Evolutionary conservation across 78 protist species (phyloP).

Genomic region (Emiliania huxleyi): DNA sequence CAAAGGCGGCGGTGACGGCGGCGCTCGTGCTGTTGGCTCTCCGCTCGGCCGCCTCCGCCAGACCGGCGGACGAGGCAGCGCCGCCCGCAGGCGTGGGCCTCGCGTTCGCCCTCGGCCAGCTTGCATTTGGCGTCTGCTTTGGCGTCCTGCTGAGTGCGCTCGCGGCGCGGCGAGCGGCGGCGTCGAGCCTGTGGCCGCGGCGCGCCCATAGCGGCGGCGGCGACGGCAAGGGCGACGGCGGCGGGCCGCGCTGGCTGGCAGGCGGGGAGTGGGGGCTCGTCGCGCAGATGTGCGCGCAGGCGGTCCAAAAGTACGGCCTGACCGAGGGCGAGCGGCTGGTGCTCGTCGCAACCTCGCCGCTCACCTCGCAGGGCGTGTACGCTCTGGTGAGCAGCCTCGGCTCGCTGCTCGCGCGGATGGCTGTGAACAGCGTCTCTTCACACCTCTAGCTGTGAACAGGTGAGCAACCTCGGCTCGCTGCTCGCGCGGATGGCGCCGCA

Average conservation of each 20-base stretch:
- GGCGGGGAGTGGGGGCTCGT: neutral
- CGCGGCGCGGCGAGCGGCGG: neutral
- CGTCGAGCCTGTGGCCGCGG: neutral
- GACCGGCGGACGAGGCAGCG: too few relatives aligned
- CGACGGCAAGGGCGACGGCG: neutral
- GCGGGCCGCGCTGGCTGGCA: neutral
- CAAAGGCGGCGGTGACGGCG: neutral
- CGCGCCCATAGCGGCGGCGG: neutral
- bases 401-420: too few relatives aligned
- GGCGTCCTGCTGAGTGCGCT: neutral
- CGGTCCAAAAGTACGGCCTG: neutral
- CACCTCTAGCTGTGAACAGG: too few relatives aligned
- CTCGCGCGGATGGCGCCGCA: too few relatives aligned
- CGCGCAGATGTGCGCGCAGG: neutral
- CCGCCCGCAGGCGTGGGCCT: neutral
- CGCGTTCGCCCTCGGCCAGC: neutral
- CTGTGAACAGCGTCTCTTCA: too few relatives aligned
- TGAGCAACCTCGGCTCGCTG: too few relatives aligned
- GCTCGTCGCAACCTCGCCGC: neutral
- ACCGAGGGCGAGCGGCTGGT: neutral
- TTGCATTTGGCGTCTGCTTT: neutral
- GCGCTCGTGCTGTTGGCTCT: neutral
- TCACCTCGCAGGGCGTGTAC: neutral
- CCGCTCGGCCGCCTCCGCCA: neutral
- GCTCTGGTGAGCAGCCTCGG: slow-evolving; percentile 1